Evolutionary conservation across 1,284 basidiomycete genomes (phyloP).

Genomic region (Phellinidium pouzarii): DNA sequence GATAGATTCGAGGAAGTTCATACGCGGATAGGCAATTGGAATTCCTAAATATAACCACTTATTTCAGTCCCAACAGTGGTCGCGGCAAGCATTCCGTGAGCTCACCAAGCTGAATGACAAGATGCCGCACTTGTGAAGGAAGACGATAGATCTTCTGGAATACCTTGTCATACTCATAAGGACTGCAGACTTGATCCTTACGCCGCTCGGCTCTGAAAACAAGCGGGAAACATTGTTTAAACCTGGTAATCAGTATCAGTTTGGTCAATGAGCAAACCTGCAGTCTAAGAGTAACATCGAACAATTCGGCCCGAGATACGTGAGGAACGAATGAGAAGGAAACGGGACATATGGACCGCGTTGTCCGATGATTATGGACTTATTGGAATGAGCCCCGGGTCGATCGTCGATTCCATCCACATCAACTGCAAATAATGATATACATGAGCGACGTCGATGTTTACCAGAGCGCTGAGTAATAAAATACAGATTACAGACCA

Average conservation of each 20-base stretch:
- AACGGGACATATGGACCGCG: slow-evolving; percentile 71
- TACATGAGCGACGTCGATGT: neutral
- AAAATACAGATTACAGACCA: slow-evolving; percentile 36
- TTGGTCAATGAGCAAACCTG: slow-evolving; percentile 42
- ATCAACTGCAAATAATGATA: slow-evolving; percentile 41
- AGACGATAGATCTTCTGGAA: slow-evolving; percentile 56
- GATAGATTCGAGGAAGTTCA: slow-evolving; percentile 82
- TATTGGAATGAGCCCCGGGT: slow-evolving; percentile 54
- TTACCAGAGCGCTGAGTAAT: neutral
- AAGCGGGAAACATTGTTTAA: neutral
- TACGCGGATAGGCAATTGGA: slow-evolving; percentile 85
- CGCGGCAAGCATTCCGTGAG: slow-evolving; percentile 12
- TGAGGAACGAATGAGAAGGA: slow-evolving; percentile 77
- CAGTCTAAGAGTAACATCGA: slow-evolving; percentile 79
- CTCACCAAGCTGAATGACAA: slow-evolving; percentile 73
- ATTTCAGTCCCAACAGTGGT: slow-evolving; percentile 1
- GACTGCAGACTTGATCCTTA: slow-evolving; percentile 73
- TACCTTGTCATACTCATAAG: slow-evolving; percentile 62
- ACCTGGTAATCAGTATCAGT: slow-evolving; percentile 1
- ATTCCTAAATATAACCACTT: slow-evolving; percentile 38
- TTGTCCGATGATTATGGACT: slow-evolving; percentile 69
- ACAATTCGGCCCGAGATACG: slow-evolving; percentile 66
- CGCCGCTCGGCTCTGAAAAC: slow-evolving; percentile 74
- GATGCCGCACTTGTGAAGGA: slow-evolving; percentile 66
- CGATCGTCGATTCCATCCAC: slow-evolving; percentile 66